Evolutionary conservation across 2,329 filamentous ascomycete species (phyloP), one percentile per base, ranked within the genome.

Genomic region (Xylariaceae sp.): DNA sequence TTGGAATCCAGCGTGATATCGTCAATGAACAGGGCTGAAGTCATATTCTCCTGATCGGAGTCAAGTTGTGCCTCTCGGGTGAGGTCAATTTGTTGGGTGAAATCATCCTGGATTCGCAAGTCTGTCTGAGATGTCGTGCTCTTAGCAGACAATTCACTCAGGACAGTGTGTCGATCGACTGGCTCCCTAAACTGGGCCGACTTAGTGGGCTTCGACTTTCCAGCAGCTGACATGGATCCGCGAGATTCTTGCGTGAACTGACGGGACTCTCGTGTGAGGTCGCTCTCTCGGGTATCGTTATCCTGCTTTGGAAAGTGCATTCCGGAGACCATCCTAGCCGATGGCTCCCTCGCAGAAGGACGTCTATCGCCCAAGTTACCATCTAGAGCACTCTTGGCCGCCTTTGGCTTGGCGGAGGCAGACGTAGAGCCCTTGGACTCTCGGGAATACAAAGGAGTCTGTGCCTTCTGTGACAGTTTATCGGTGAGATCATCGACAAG

Each of bases 1-100:
- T 77, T 75, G 3, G 73, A 75, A 57, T 80, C 77, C 39, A 83
- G 74, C 1, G 82, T 84, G 62, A 84, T 83, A 62, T 85, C 82
- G 18, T 82, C 81, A 58, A 84, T 74, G 64, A 84, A 82, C 65
- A 83, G 80, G 2, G 80, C 82, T 4, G 82, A 84, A 0, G 82
- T 84, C 78, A 84, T 82, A 63, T 83, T 82, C 45, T 83, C 80
- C 53, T 65, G 59, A 45, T 73, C 67, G 11, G 65, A 51, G 5
- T 72, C 71, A 53, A 69, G 49, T 55, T 74, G 64, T n/a, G 64
- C 17, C 53, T 69, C 73, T 48, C 72, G 70, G 4, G 69, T 72
- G 30, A 75, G 63, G 58, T 75, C 66, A 50, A 75, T 67, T 60
- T 75, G 71, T 51, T 69, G 70, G 8, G 73, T 75, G 34, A 70